Conservation (phyloP, 2,329 filamentous ascomycete genomes). For the Mariannaea sp. region DNA sequence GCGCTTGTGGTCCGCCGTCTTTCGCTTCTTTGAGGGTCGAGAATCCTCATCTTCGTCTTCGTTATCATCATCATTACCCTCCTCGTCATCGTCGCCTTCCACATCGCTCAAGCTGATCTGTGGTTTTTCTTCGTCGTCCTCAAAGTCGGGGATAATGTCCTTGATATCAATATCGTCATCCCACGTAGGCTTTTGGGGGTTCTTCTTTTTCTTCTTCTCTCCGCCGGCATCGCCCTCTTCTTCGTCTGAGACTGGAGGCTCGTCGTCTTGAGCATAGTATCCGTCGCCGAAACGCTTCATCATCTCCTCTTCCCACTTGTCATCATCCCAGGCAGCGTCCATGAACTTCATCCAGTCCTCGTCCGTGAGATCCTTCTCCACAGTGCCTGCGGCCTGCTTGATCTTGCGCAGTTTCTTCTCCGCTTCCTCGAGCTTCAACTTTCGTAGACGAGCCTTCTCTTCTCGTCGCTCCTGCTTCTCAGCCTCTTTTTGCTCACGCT, state of each 20-base stretch:
- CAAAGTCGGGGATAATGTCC: constrained; percentile 85
- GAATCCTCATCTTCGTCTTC: constrained; percentile 50
- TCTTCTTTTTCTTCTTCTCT: constrained; percentile 53
- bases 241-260: constrained; percentile 67
- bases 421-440: constrained; percentile 88
- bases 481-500: constrained; percentile 76
- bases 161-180: constrained; percentile 98
- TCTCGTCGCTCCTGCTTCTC: constrained; percentile 76
- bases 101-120: constrained; percentile 58
- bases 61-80: constrained; percentile 43
- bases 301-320: constrained; percentile 92
- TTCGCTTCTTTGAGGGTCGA: constrained; percentile 62
- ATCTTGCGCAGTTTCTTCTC: constrained; percentile 87
- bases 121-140: constrained; percentile 63
- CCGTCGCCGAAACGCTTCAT: constrained; percentile 82
- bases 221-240: constrained; percentile 66
- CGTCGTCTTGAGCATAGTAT: constrained; percentile 80
- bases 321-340: constrained; percentile 86
- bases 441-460: constrained; percentile 82
- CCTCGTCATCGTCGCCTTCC: constrained; percentile 46
- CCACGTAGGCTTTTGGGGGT: constrained; percentile 71
- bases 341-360: constrained; percentile 86
- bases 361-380: constrained; percentile 67
- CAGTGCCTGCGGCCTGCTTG: constrained; percentile 83
- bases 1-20: constrained; percentile 63